Conservation (phyloP, 2,329 filamentous ascomycete species). For the Penicillium griseofulvum region DNA sequence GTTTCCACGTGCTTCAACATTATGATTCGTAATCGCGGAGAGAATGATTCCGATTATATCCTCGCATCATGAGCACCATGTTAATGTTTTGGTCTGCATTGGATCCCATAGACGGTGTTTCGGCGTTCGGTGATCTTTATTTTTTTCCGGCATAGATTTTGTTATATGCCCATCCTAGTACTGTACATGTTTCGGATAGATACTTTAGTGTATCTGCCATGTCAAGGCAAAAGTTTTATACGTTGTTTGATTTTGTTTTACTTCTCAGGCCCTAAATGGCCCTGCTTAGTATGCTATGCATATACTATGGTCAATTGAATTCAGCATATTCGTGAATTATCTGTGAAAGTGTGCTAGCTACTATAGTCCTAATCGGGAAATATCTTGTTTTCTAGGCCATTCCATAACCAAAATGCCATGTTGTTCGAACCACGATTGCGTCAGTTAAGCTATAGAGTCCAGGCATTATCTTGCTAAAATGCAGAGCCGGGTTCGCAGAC, state of each 20-base stretch:
- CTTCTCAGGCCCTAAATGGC: neutral
- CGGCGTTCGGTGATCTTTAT: slow-evolving; percentile 3
- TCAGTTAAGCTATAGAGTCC: too few species aligned
- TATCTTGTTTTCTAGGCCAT: too few species aligned
- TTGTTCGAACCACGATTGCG: too few species aligned
- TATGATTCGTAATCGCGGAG: slow-evolving; percentile 22
- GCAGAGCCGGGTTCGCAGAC: too few species aligned
- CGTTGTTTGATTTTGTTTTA: neutral
- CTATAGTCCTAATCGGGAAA: too few species aligned
- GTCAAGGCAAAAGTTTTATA: slow-evolving; percentile 8
- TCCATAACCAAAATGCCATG: too few species aligned
- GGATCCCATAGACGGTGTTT: slow-evolving; percentile 26
- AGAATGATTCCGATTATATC: slow-evolving; percentile 12
- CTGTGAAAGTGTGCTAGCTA: too few species aligned
- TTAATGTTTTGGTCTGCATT: slow-evolving; percentile 21
- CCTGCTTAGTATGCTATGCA: neutral
- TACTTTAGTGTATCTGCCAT: slow-evolving; percentile 4
- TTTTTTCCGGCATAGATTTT: slow-evolving; percentile 5
- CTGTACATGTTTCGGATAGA: slow-evolving; percentile 11
- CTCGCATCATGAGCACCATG: slow-evolving; percentile 21
- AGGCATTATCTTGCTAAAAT: too few species aligned
- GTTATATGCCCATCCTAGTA: slow-evolving; percentile 1
- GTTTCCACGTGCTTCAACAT: slow-evolving; percentile 7
- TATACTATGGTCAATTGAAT: neutral
- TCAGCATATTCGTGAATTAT: neutral